Evolutionary conservation across 495 filamentous ascomycete genomes (phyloP).

Genomic region (Annulohypoxylon bovei): DNA sequence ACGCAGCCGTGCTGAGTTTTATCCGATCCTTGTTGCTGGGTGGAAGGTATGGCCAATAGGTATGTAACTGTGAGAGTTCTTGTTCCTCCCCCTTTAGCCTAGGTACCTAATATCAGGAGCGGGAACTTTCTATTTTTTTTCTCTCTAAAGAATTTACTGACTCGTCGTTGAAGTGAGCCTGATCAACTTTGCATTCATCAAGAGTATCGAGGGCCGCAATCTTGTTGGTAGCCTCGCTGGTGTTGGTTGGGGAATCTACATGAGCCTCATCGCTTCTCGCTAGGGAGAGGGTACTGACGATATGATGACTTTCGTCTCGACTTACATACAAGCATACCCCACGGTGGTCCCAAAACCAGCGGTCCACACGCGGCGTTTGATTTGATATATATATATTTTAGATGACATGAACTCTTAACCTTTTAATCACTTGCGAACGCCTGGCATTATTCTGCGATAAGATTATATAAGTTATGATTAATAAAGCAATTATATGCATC

Average conservation of each 20-base stretch:
- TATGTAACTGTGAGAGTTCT: background rate
- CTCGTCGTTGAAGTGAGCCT: conserved; percentile 63
- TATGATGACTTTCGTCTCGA: background rate
- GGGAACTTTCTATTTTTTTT: no score
- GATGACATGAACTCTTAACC: no score
- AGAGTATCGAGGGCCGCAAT: conserved; percentile 75
- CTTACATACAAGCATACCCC: background rate
- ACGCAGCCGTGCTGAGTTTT: conserved; percentile 66
- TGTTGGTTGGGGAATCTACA: conserved; percentile 85
- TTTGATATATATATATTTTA: no score
- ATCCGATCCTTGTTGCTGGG: conserved; percentile 74
- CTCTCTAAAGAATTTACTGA: background rate
- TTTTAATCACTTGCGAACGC: no score
- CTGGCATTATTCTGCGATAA: no score
- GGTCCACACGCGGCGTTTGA: no score
- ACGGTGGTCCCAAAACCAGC: no score
- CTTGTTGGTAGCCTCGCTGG: conserved; percentile 83
- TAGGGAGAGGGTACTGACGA: conserved; percentile 3
- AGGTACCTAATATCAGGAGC: no score
- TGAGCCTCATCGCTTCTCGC: conserved; percentile 72
- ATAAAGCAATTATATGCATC: no score
- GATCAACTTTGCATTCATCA: conserved; percentile 80
- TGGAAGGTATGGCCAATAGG: conserved; percentile 82
- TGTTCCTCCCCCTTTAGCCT: background rate
- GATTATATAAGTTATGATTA: no score